Evolutionary conservation across 2,329 filamentous ascomycete species (phyloP).

Genomic region (Bimuria novae-zelandiae): DNA sequence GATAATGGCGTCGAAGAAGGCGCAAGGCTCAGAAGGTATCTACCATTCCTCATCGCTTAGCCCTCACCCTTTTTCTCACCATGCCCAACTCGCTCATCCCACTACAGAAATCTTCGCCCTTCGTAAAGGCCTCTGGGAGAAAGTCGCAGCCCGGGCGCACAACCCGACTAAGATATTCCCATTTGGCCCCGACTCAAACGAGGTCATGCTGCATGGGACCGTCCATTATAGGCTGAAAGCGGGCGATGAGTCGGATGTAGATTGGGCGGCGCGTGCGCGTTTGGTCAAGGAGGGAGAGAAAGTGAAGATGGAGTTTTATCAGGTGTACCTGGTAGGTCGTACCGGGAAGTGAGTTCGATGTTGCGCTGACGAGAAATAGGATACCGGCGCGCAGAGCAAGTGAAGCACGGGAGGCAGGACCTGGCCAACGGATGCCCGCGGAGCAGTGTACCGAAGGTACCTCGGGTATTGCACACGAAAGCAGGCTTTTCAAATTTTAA

Average conservation of each 20-base stretch:
- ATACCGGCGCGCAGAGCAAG: constrained; percentile 15
- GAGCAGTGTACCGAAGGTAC: too few relatives aligned
- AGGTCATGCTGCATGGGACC: constrained; percentile 60
- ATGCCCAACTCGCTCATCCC: not conserved
- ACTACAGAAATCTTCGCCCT: constrained; percentile 55
- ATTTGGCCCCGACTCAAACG: constrained; percentile 51
- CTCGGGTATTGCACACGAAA: too few relatives aligned
- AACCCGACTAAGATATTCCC: constrained; percentile 55
- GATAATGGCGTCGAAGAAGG: constrained; percentile 58
- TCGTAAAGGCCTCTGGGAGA: constrained; percentile 59
- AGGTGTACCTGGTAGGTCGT: constrained; percentile 58
- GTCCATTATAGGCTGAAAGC: constrained; percentile 60
- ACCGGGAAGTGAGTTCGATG: not conserved
- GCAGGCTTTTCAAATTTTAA: not conserved
- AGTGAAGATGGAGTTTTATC: constrained; percentile 60
- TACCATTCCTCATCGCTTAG: not conserved
- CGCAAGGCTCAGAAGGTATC: constrained; percentile 51
- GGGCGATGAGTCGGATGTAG: constrained; percentile 51
- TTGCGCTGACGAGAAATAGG: constrained; percentile 8
- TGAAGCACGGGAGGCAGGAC: not conserved
- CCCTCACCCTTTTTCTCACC: too few relatives aligned
- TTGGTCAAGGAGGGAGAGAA: constrained; percentile 57
- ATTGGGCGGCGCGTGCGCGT: constrained; percentile 61
- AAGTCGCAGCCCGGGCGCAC: constrained; percentile 54
- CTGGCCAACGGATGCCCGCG: too few relatives aligned